Evolutionary conservation across 1,139 yeast species (phyloP), one percentile per base, ranked within the genome.

Genomic region (Lizanozyma gosingica): DNA sequence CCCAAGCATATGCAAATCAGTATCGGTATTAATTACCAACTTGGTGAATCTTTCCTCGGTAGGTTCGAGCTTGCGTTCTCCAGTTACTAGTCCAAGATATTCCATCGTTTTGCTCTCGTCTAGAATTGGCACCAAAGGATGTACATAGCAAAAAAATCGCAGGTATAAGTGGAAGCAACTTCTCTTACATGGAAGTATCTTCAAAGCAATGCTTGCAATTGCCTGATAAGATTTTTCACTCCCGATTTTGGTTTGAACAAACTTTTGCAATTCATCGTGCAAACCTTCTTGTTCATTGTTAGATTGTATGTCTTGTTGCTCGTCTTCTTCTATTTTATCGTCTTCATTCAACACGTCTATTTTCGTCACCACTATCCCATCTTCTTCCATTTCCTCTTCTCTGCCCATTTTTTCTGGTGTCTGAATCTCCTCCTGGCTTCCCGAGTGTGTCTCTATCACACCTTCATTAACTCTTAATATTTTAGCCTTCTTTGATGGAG

Each of bases 1-100:
- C 1, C 68, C 72, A 34, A 63, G 42, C 1, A 57, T 51, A 37
- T 52, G 54, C 40, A 69, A 56, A 39, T 65, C 69, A 29, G 59
- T 51, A 11, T 66, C 69, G 40, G 47, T 57, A 17, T 55, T 55
- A 34, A 70, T 60, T 4, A 45, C 42, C 2, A 67, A 41, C 16
- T 51, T 49, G 2, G 51, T 42, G 41, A 55, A 59, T 39, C 50
- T 51, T 2, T 49, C 59, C 14, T 47, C 29, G 11, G 11, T 11
- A 22, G 29, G 29, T 22, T 22, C 29, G 11, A 6, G 11, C 11
- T 22, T 6, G 6, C 29, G 6, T 22, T 22, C 29, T 22, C 29
- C 29, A 11, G 29, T 22, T 6, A 22, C 11, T 22, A 11, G 11
- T 22, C 9, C 29, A 6, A 22, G 29, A 22, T 22, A 22, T 11